Base-by-base conservation (phyloP, 768 basidiomycete genomes). In the Chalciporus piperatus region DNA sequence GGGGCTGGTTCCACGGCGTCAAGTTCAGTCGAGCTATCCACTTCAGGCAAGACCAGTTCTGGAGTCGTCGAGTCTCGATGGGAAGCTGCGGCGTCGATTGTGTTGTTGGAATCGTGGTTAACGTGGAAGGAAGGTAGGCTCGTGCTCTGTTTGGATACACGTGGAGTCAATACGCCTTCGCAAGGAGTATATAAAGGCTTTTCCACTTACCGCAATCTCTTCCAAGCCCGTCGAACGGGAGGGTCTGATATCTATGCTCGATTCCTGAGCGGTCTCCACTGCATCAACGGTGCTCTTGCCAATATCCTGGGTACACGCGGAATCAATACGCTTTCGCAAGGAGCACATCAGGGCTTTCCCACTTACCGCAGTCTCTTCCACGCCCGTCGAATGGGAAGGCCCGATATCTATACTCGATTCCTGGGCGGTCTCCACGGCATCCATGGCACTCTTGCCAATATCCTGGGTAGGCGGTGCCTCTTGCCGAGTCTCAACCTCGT, bases 21-120 rank as follows among this genome's bases (percentile, higher is more conserved):
- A 37, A 14, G 4, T 16, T 37, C 35, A 37, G 35, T 37, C 35
- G n/a, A 16, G 1, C 4, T 7, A 7, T 35, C 41, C 9, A 52
- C 50, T 13, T 62, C 55, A 6, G 62, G 60, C 1, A 64, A 44
- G 25, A 65, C 1, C 9, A 65, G 60, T 16, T 60, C 48, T 19
- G 58, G 56, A 5, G 56, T 51, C 4, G 32, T 40, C 20, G 22
- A 10, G 5, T 12, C 14, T 27, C 20, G 13, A 38, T 19, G 19
- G 7, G 6, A 32, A 37, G 14, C 16, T 37, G n/a, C 8, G 35
- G 35, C 16, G 35, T 6, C 6, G 5, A 7, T 16, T 37, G 35
- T 9, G n/a, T n/a, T 37, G 4, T n/a, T 7, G n/a, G n/a, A 4
- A 37, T 37, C n/a, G n/a, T 12, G 22, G 19, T 7, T 17, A 11